Conservation (phyloP, 2,329 filamentous ascomycete genomes). For the Penicillium nordicum region DNA sequence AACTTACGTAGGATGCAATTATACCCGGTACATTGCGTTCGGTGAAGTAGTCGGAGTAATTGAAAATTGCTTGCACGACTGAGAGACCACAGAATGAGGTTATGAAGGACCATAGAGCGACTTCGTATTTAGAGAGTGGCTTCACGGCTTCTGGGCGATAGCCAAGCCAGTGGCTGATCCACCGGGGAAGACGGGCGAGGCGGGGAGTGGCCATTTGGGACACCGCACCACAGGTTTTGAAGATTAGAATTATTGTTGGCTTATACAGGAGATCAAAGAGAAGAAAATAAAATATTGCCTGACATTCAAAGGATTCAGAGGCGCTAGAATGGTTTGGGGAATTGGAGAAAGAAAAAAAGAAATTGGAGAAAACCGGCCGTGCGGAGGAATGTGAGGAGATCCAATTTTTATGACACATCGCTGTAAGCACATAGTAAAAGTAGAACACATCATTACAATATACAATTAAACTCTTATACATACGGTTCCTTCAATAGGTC, state of each 20-base stretch:
- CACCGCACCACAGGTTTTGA: too few species aligned
- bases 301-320: background rate
- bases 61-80: slow-evolving; percentile 25
- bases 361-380: slow-evolving; percentile 11
- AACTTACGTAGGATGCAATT: slow-evolving; percentile 28
- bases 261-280: background rate
- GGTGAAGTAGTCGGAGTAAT: slow-evolving; percentile 27
- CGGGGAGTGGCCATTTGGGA: slow-evolving; percentile 18
- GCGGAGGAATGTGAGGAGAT: slow-evolving; percentile 6
- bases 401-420: slow-evolving; percentile 4
- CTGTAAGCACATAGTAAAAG: background rate
- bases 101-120: slow-evolving; percentile 29
- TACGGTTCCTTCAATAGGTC: slow-evolving; percentile 12
- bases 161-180: slow-evolving; percentile 30
- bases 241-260: background rate
- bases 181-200: slow-evolving; percentile 24
- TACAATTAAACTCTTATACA: slow-evolving; percentile 2
- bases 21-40: slow-evolving; percentile 27
- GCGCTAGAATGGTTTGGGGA: background rate
- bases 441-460: background rate
- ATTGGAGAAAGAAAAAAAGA: background rate
- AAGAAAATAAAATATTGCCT: background rate
- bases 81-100: slow-evolving; percentile 27
- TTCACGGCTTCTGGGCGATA: slow-evolving; percentile 23
- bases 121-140: slow-evolving; percentile 22